Conservation (phyloP, 495 filamentous ascomycete species). For the Lophiotrema nucula region DNA sequence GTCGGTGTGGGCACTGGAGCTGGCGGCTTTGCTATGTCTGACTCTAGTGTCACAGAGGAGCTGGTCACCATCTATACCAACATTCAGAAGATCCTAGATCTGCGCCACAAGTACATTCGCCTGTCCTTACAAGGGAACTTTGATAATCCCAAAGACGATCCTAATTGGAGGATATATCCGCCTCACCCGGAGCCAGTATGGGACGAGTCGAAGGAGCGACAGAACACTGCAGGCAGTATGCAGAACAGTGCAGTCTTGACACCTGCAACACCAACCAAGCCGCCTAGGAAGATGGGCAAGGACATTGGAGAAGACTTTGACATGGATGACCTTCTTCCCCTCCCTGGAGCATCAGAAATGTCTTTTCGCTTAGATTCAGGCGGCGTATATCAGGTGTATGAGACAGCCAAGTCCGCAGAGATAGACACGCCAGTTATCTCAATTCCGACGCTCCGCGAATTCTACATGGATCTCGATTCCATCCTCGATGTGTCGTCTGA, state of each 20-base stretch:
- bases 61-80: slow-evolving; percentile 81
- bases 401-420: slow-evolving; percentile 60
- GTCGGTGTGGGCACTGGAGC: slow-evolving; percentile 49
- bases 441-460: slow-evolving; percentile 87
- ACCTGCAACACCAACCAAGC: slow-evolving; percentile 30
- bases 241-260: slow-evolving; percentile 54
- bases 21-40: slow-evolving; percentile 53
- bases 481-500: slow-evolving; percentile 84
- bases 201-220: slow-evolving; percentile 64
- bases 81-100: slow-evolving; percentile 76
- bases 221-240: slow-evolving; percentile 45
- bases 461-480: slow-evolving; percentile 90
- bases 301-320: slow-evolving; percentile 91
- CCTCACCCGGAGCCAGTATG: slow-evolving; percentile 86
- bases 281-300: slow-evolving; percentile 74
- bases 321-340: slow-evolving; percentile 68
- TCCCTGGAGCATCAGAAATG: slow-evolving; percentile 68
- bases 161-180: slow-evolving; percentile 86
- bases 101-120: slow-evolving; percentile 84
- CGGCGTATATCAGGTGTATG: slow-evolving; percentile 89
- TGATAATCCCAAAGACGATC: slow-evolving; percentile 84
- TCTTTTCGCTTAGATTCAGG: slow-evolving; percentile 73
- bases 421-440: slow-evolving; percentile 66
- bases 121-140: slow-evolving; percentile 76
- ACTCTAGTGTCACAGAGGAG: slow-evolving; percentile 75